Evolutionary conservation across 169 alveolate genomes (phyloP), one percentile per base, ranked within the genome.

Genomic region (Cardiosporidium cionae): DNA sequence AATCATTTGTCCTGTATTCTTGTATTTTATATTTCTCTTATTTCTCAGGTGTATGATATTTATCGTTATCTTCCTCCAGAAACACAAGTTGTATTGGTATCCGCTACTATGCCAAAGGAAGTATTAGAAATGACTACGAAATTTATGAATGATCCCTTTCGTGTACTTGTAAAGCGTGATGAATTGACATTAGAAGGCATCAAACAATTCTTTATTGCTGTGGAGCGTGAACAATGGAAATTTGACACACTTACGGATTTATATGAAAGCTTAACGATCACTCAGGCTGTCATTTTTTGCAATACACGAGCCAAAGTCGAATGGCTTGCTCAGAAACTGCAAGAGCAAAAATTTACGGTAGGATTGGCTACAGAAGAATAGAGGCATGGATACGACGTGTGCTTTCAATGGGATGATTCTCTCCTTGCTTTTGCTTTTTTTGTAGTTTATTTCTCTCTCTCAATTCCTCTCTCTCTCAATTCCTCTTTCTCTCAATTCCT

Each of bases 271-370:
- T 88, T 96, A 54, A 94, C 98, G 32, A 95, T 98, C 68, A 96
- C 99, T 3, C 98, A 98, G 90, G 98, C 99, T 4, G 98, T 98
- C 54, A 95, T 98, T 64, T 98, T 97, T 88, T 98, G 99, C 88
- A 96, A 97, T 85, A 96, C 98, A 44, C 90, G 93, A 76, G 90
- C 89, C 68, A 96, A 93, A 79, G 90, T 84, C 69, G 90, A 81
- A 68, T 69, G 76, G 72, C 94, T 98, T 64, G 91, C 98, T n/a
- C 93, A 94, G 74, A 94, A 94, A 84, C 94, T 96, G 98, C 89
- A 96, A 76, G 98, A 98, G 72, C 91, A 93, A 68, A 94, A 95
- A 81, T 98, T 97, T 89, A 94, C 98, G 25, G 98, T 95, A 5
- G 28, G 0, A 62, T 54, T 34, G 65, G 74, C 58, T 68, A 34